Conservation (phyloP, 2,329 filamentous ascomycete genomes). For the Knoxdaviesia capensis region DNA sequence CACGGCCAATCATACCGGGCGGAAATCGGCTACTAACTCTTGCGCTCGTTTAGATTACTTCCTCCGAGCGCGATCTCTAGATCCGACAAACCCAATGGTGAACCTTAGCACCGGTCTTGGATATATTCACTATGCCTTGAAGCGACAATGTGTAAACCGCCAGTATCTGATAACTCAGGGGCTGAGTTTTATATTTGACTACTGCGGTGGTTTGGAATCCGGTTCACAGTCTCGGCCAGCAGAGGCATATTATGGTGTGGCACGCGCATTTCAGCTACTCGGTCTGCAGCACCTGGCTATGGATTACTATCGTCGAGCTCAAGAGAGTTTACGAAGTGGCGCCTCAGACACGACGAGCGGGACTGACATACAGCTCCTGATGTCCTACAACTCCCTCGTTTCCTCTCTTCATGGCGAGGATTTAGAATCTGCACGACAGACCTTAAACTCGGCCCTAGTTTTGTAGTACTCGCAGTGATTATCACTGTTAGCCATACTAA, state of each 20-base stretch:
- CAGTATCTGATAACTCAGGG: constrained; percentile 79
- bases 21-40: too few relatives aligned
- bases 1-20: constrained; percentile 1
- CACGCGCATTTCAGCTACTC: constrained; percentile 2
- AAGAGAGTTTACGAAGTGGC: too few relatives aligned
- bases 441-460: not conserved
- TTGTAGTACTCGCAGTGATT: not conserved
- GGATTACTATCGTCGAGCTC: not conserved
- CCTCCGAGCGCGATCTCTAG: constrained; percentile 53
- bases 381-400: too few relatives aligned
- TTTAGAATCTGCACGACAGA: too few relatives aligned
- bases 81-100: constrained; percentile 57
- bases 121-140: constrained; percentile 77
- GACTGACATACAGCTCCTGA: too few relatives aligned
- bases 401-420: too few relatives aligned
- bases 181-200: constrained; percentile 57
- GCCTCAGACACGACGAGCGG: too few relatives aligned
- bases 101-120: constrained; percentile 64
- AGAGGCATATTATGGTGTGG: constrained; percentile 2
- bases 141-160: constrained; percentile 74
- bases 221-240: not conserved
- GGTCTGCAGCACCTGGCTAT: constrained; percentile 3
- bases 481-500: not conserved
- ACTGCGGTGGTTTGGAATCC: constrained; percentile 13
- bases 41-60: constrained; percentile 44